phyloP scores from a whole-genome alignment of 805 yeast species.

The Teunomyces panamensis region DNA sequence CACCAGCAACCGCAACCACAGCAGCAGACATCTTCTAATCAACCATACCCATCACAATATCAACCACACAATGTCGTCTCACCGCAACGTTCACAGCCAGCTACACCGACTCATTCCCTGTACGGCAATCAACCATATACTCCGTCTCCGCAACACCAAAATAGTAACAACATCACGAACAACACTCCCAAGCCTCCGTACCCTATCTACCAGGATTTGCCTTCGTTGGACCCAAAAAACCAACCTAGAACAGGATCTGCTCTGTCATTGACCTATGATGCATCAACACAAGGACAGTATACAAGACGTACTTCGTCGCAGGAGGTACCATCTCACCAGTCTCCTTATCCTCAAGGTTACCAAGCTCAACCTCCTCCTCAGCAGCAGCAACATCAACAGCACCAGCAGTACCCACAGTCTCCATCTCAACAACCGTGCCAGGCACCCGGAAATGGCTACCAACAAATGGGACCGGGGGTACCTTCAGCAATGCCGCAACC shows the following conservation, averaged over 20 bases:
- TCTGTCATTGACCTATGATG: neutral
- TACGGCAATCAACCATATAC: neutral
- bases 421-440: slow-evolving; percentile 8
- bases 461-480: neutral
- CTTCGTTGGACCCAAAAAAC: slow-evolving; percentile 2
- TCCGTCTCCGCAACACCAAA: neutral
- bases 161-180: slow-evolving; percentile 1
- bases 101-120: neutral
- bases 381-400: slow-evolving; percentile 9
- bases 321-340: neutral
- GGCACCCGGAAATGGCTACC: neutral
- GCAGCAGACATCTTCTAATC: neutral
- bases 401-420: slow-evolving; percentile 6
- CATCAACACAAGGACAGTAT: neutral
- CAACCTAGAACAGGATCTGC: neutral
- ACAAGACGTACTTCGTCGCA: neutral
- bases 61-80: neutral
- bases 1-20: slow-evolving; percentile 4
- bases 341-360: neutral
- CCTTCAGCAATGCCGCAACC: neutral
- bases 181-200: neutral
- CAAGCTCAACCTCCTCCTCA: neutral
- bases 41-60: neutral
- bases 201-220: neutral
- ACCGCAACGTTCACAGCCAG: neutral